These are phyloP conservation scores for Omphalea diandra DNA, from an alignment of 441 rosid species.

Conservation along the genomic window DNA sequence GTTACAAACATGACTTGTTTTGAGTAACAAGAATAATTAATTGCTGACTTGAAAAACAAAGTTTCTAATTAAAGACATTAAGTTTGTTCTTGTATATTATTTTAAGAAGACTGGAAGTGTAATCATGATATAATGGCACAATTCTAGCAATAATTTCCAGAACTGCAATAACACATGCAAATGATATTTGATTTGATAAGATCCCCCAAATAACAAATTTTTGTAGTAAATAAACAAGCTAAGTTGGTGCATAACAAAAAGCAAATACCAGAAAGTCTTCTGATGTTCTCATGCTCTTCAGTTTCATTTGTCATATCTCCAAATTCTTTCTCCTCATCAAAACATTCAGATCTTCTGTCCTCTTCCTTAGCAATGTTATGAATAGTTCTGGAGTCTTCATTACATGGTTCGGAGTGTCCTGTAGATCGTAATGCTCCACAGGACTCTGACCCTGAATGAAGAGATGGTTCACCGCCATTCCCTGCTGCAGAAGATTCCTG, in stretches of 20 bases:
- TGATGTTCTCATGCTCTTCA: conserved; percentile 18
- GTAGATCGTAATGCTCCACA: conserved; percentile 23
- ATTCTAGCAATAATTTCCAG: not conserved
- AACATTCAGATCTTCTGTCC: conserved; percentile 21
- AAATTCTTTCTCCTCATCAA: conserved; percentile 19
- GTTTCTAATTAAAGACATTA: no score
- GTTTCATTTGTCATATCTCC: conserved; percentile 20
- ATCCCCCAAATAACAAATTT: not conserved
- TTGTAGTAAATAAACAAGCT: no score
- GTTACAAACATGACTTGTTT: not conserved
- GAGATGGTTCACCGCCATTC: conserved; percentile 23
- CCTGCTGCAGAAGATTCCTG: conserved; percentile 20
- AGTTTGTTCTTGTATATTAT: not conserved
- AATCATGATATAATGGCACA: not conserved
- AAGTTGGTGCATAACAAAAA: not conserved
- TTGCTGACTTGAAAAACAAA: not conserved
- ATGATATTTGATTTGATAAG: not conserved
- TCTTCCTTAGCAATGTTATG: conserved; percentile 20
- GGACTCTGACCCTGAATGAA: conserved; percentile 20
- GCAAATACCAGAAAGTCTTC: conserved; percentile 25
- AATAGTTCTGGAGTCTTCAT: conserved; percentile 19
- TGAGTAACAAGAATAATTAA: not conserved
- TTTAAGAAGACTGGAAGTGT: not conserved
- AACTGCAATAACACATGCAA: not conserved
- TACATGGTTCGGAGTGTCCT: conserved; percentile 23